phyloP scores from a whole-genome alignment of 2,329 filamentous ascomycete species.

The Fusarium armeniacum region DNA sequence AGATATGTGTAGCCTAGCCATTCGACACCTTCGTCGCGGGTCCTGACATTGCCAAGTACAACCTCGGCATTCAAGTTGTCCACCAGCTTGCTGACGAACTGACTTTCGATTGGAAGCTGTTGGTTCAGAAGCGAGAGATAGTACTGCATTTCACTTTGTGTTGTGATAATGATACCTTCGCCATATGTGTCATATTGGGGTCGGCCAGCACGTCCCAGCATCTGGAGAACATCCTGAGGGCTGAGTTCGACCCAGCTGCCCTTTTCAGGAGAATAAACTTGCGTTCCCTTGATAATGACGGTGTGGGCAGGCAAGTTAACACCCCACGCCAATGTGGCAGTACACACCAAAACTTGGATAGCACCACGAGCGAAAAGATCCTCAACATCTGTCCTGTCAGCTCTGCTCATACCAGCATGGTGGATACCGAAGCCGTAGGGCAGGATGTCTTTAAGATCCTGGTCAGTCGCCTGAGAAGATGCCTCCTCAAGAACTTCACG shows the following conservation, averaged over 20 bases:
- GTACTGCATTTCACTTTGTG: slow-evolving; percentile 94
- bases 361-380: slow-evolving; percentile 92
- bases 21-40: slow-evolving; percentile 95
- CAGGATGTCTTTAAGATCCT: slow-evolving; percentile 91
- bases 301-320: slow-evolving; percentile 98
- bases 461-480: slow-evolving; percentile 83
- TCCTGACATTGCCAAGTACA: slow-evolving; percentile 92
- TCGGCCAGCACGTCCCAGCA: slow-evolving; percentile 96
- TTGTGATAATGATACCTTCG: slow-evolving; percentile 98
- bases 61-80: slow-evolving; percentile 98
- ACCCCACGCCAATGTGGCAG: slow-evolving; percentile 98
- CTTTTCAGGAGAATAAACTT: slow-evolving; percentile 98
- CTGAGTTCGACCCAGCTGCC: slow-evolving; percentile 98
- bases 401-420: slow-evolving; percentile 95
- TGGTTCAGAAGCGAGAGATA: slow-evolving; percentile 97
- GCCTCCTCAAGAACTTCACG: slow-evolving; percentile 90
- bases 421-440: slow-evolving; percentile 99
- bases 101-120: slow-evolving; percentile 96
- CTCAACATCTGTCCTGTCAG: slow-evolving; percentile 95
- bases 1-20: slow-evolving; percentile 99
- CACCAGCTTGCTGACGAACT: slow-evolving; percentile 90
- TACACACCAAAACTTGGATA: slow-evolving; percentile 96
- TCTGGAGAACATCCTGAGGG: slow-evolving; percentile 97
- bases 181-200: slow-evolving; percentile 98
- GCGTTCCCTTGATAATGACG: slow-evolving; percentile 98